phyloP scores from a whole-genome alignment of 2,329 filamentous ascomycete genomes.

The Aspergillus neoniger region DNA sequence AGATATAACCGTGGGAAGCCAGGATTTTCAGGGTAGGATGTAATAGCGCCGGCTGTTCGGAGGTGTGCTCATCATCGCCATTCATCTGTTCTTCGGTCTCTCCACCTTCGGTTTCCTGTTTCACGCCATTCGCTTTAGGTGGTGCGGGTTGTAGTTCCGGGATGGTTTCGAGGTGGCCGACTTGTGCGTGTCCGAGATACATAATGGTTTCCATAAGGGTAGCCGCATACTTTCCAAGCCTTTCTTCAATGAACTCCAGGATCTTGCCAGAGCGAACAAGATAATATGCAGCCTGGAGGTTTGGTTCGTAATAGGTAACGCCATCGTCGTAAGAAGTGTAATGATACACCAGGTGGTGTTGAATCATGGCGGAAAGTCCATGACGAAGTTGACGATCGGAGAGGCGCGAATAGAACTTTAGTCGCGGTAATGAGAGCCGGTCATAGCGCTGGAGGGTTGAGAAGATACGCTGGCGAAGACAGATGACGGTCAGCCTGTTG shows the following conservation, averaged over 20 bases:
- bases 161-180: constrained; percentile 48
- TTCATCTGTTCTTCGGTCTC: constrained; percentile 25
- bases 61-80: constrained; percentile 21
- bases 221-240: constrained; percentile 73
- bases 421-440: constrained; percentile 68
- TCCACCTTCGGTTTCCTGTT: constrained; percentile 20
- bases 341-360: constrained; percentile 83
- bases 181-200: constrained; percentile 71
- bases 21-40: constrained; percentile 43
- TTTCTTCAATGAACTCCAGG: constrained; percentile 70
- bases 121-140: constrained; percentile 27
- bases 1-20: constrained; percentile 45
- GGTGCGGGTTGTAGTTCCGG: constrained; percentile 35
- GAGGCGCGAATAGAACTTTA: constrained; percentile 72
- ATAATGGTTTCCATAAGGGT: constrained; percentile 75
- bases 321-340: constrained; percentile 64
- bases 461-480: constrained; percentile 72
- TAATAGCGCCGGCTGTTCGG: constrained; percentile 29
- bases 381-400: constrained; percentile 74
- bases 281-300: constrained; percentile 76
- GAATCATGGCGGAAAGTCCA: constrained; percentile 79
- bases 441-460: constrained; percentile 75
- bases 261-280: constrained; percentile 81
- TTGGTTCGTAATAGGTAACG: constrained; percentile 78
- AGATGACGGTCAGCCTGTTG: constrained; percentile 8